phyloP scores from a whole-genome alignment of 208 protist species.

The Trichomonas gallinae region DNA sequence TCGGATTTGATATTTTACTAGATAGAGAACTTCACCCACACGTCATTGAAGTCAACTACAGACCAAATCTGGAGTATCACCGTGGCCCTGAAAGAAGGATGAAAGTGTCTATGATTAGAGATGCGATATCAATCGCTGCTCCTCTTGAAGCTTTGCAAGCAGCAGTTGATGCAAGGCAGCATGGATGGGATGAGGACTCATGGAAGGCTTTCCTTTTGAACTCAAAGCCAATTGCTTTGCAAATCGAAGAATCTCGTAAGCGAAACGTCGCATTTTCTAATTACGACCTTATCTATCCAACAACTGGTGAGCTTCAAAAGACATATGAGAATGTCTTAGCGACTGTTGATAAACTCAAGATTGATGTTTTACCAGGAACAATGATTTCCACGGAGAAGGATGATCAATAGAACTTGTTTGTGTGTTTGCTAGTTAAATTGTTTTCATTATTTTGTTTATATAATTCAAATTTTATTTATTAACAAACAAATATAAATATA shows the following conservation, averaged over 20 bases:
- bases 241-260: not conserved
- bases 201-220: not conserved
- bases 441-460: too few relatives aligned
- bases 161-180: not conserved
- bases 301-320: not conserved
- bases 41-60: not conserved
- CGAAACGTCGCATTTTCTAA: not conserved
- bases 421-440: too few relatives aligned
- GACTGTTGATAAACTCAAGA: not conserved
- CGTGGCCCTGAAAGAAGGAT: not conserved
- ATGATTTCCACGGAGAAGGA: not conserved
- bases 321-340: not conserved
- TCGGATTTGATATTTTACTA: conserved; percentile 13
- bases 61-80: not conserved
- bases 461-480: too few relatives aligned
- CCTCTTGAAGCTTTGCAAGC: not conserved
- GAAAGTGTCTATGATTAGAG: not conserved
- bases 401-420: not conserved
- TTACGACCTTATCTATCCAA: not conserved
- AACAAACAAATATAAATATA: too few relatives aligned
- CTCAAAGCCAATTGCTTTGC: not conserved
- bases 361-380: not conserved
- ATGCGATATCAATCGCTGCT: not conserved
- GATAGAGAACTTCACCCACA: not conserved
- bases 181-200: not conserved